Evolutionary conservation across 2,329 filamentous ascomycete genomes (phyloP), one percentile per base, ranked within the genome.

Genomic region (Sporothrix brunneoviolacea): DNA sequence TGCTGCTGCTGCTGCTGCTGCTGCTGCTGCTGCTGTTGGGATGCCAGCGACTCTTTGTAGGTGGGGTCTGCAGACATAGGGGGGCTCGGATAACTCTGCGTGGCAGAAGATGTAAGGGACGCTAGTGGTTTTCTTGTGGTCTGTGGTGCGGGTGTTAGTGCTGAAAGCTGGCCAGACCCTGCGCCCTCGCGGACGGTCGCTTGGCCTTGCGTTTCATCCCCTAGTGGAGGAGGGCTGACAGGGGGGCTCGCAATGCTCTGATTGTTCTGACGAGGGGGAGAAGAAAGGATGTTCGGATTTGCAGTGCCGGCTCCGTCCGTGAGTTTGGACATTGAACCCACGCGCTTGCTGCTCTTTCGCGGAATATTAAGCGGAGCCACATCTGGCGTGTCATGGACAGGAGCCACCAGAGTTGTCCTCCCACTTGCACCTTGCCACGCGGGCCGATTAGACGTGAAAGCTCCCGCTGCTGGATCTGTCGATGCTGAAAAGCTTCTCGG

Each of bases 391-490:
- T 88, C 83, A 60, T 72, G 75, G 33, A 88, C 75, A 4, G 84
- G 82, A 39, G 76, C 74, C 30, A 86, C 76, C 50, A 88, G 72
- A 32, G 77, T 71, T 37, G 75, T 75, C 56, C 86, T 79, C 24
- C 86, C 86, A 62, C 82, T 88, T 33, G 82, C 80, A 16, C 86
- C 86, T 59, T 82, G 83, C 86, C 86, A 90, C 51, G 82, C 74
- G 5, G 82, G 80, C 19, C 74, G 71, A 46, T 61, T 70, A 22
- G 66, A 54, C 59, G 63, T 56, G 59, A 68, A 59, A 57, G 64
- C 65, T 19, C 61, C 58, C 2, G 61, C 68, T 12, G 61, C 70
- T 55, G 61, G 65, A 57, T 66, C 66, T 3, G 54, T 57, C 4
- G 54, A 24, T 5, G 44, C 12, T 1, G 36, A 15, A 4, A 19